phyloP scores from a whole-genome alignment of 2,329 filamentous ascomycete species.

The Pleoardoris graminearum region DNA sequence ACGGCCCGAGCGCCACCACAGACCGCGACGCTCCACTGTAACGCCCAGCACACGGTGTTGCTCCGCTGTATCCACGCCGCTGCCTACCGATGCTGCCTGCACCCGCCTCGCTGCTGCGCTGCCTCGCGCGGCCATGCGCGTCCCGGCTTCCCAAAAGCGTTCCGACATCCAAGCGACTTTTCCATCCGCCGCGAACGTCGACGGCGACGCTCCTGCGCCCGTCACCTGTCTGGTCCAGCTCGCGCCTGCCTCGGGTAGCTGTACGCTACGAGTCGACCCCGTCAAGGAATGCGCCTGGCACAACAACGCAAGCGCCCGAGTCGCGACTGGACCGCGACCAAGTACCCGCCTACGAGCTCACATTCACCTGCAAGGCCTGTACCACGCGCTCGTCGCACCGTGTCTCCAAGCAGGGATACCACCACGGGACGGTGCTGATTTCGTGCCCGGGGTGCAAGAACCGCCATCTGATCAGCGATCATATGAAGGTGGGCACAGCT shows the following conservation, averaged over 20 bases:
- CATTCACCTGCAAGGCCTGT: conserved; percentile 92
- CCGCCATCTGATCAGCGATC: conserved; percentile 88
- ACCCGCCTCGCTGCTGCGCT: conserved; percentile 27
- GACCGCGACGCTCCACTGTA: no score
- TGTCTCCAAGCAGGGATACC: conserved; percentile 93
- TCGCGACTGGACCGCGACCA: conserved; percentile 45
- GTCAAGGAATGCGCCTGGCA: conserved; percentile 21
- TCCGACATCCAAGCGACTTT: conserved; percentile 29
- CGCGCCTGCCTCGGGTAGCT: conserved; percentile 9
- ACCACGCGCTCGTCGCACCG: conserved; percentile 76
- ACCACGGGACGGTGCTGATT: conserved; percentile 85
- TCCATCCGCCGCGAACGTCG: conserved; percentile 37
- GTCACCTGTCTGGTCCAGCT: conserved; percentile 14
- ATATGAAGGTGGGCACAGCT: conserved; percentile 62
- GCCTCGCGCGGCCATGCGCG: conserved; percentile 22
- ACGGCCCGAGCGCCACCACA: conserved; percentile 11
- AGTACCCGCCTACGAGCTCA: conserved; percentile 77
- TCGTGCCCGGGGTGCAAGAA: conserved; percentile 85
- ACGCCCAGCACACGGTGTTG: background rate
- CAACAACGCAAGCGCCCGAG: conserved; percentile 35
- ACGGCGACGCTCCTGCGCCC: conserved; percentile 18
- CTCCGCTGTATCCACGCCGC: background rate
- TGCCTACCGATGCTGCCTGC: conserved; percentile 26
- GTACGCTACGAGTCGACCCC: conserved; percentile 32
- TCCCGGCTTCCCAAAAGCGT: conserved; percentile 25